Percentiles rank a stretch among this genome's conserved stretches.
phyloP scores from a whole-genome alignment of 2,329 filamentous ascomycete species.

The Cladorrhinum sp. region DNA sequence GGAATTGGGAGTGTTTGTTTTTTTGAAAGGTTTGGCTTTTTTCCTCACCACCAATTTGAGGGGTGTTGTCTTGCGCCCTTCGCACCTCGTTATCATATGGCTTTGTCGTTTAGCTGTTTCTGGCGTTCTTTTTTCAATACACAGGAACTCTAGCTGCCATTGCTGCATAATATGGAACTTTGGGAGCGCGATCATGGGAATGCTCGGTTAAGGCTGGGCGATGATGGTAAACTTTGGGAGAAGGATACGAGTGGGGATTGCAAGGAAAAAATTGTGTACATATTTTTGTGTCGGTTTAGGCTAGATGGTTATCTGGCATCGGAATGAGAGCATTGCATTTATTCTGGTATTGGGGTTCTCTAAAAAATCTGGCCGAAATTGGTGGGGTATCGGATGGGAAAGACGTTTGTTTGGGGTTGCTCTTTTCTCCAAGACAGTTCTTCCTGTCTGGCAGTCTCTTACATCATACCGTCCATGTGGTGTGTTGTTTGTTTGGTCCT shows the following conservation, averaged over 20 bases:
- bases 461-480: neutral
- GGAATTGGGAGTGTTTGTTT: slow-evolving; percentile 17
- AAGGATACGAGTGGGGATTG: neutral
- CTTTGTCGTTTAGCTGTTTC: slow-evolving; percentile 16
- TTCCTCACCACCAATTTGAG: slow-evolving; percentile 2
- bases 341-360: neutral
- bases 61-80: slow-evolving; percentile 8
- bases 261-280: slow-evolving; percentile 18
- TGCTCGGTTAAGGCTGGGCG: slow-evolving; percentile 7
- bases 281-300: slow-evolving; percentile 16
- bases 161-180: slow-evolving; percentile 20
- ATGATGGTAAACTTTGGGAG: neutral
- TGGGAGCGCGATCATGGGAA: slow-evolving; percentile 1
- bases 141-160: slow-evolving; percentile 4
- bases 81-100: slow-evolving; percentile 8
- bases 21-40: slow-evolving; percentile 4
- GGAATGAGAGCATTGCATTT: slow-evolving; percentile 25
- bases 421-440: neutral
- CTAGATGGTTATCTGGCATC: slow-evolving; percentile 17
- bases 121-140: slow-evolving; percentile 3
- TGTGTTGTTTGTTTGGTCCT: neutral
- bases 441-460: neutral
- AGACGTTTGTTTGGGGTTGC: neutral
- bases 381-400: neutral
- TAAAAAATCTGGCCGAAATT: neutral